phyloP scores from a whole-genome alignment of 331 rosid genomes.

The Quercus tomentella region DNA sequence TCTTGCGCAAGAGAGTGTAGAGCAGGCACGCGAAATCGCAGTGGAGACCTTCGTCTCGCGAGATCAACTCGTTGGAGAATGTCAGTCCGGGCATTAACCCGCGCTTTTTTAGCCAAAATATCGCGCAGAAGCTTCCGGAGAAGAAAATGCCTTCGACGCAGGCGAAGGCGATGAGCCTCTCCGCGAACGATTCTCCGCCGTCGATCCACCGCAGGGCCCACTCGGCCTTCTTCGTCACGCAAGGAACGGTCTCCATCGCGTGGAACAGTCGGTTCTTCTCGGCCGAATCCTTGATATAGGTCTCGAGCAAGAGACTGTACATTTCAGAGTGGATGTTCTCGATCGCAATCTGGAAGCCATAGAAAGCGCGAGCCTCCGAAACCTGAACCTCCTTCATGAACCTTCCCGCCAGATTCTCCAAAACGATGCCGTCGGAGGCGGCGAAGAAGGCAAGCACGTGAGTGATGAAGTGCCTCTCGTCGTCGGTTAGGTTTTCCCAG shows the following conservation, averaged over 20 bases:
- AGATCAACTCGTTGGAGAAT: constrained; percentile 73
- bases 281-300: constrained; percentile 46
- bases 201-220: constrained; percentile 87
- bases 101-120: constrained; percentile 82
- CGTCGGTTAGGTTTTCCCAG: constrained; percentile 46
- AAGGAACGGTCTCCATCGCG: constrained; percentile 71
- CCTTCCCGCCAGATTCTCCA: constrained; percentile 54
- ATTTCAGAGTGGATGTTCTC: constrained; percentile 71
- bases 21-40: constrained; percentile 76
- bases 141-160: constrained; percentile 84
- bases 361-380: constrained; percentile 61
- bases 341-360: constrained; percentile 63
- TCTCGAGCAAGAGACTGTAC: constrained; percentile 58
- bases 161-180: constrained; percentile 61
- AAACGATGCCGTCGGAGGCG: constrained; percentile 61
- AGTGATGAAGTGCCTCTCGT: constrained; percentile 52
- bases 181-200: constrained; percentile 58
- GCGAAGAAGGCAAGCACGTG: constrained; percentile 72
- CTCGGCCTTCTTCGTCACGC: constrained; percentile 52
- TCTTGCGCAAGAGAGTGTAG: constrained; percentile 40
- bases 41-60: constrained; percentile 78
- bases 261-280: constrained; percentile 49
- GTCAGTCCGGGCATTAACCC: constrained; percentile 77
- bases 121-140: constrained; percentile 76
- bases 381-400: constrained; percentile 67